Evolutionary conservation across 768 basidiomycete genomes (phyloP), one percentile per base, ranked within the genome.

Genomic region (Chalciporus chontae): DNA sequence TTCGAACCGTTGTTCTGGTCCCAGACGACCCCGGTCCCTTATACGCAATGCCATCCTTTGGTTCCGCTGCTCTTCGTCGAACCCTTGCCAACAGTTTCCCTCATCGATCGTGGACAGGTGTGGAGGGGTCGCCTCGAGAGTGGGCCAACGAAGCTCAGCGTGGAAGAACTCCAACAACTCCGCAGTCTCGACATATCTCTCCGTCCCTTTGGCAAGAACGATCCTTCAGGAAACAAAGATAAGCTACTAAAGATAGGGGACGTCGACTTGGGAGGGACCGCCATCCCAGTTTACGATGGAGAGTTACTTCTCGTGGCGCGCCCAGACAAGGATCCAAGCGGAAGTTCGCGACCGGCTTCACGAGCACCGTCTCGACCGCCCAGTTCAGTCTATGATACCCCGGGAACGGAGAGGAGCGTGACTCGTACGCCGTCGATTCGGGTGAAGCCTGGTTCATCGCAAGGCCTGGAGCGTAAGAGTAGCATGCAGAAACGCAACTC

Each of bases 1-100:
- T 90, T 87, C 48, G 87, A 89, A 54, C 86, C 87, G 0, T 80
- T 84, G 56, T 89, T 84, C 67, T 91, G 87, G 87, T 70, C 74
- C 5, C 75, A 77, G 39, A 53, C 72, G 11, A 58, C 64, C 21
- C 64, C 71, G 3, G 64, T 72, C 34, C 60, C 73, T 0, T 66
- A 69, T 18, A 56, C 65, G 9, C 69, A 73, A 2, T 73, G 72
- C 40, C 71, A 79, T 29, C 76, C 77, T 1, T 70, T 84, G 38
- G 71, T 78, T 29, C 87, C 90, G 2, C 73, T 92, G 15, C 70
- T 90, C 13, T 91, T 93, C 66, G 79, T 85, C 0, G 88, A 92
- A 50, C 78, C 85, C 1, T 66, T 91, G 1, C 88, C 89, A 1
- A 73, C 79, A 0, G 64, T 88, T 17, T 75, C 79, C 1, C 76